Percentiles rank a stretch among this genome's conserved stretches.
Conservation (phyloP, 192 early-diverging fungal species). For the Spizellomyces punctatus region DNA sequence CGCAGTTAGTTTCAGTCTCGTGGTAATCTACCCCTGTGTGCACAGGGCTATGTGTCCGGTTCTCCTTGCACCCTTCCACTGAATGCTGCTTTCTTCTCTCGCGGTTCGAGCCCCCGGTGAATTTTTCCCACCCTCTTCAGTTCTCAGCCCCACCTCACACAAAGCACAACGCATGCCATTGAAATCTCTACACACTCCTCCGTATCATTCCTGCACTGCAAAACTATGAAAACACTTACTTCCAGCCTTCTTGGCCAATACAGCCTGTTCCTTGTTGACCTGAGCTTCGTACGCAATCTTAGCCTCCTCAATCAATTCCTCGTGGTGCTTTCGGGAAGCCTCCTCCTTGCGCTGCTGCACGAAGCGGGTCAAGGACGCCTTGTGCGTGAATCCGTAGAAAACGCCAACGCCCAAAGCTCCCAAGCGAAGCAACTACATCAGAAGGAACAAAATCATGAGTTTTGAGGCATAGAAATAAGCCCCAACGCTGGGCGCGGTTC, state of each 20-base stretch:
- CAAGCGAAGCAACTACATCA: slow-evolving; percentile 48
- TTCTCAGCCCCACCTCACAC: too few species aligned
- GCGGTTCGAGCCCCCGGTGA: too few species aligned
- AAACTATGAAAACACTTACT: slow-evolving; percentile 37
- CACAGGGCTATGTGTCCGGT: too few species aligned
- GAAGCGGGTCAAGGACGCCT: slow-evolving; percentile 42
- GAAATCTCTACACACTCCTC: neutral
- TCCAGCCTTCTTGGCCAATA: slow-evolving; percentile 43
- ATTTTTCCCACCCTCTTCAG: too few species aligned
- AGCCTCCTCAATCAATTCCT: slow-evolving; percentile 54
- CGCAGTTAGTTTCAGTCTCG: too few species aligned
- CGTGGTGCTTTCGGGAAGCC: slow-evolving; percentile 27
- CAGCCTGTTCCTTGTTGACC: slow-evolving; percentile 48
- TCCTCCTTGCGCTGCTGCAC: slow-evolving; percentile 44
- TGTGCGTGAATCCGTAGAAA: slow-evolving; percentile 50
- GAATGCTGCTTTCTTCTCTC: too few species aligned
- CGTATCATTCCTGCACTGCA: neutral
- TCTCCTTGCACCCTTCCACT: too few species aligned
- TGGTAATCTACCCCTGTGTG: too few species aligned
- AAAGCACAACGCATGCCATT: too few species aligned
- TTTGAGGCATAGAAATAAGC: slow-evolving; percentile 2
- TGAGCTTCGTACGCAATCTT: slow-evolving; percentile 56
- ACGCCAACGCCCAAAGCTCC: slow-evolving; percentile 49
- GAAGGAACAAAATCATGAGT: neutral
- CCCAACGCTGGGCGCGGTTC: neutral